phyloP scores from a whole-genome alignment of 345 rosid species.

The Aquilaria sinensis region DNA sequence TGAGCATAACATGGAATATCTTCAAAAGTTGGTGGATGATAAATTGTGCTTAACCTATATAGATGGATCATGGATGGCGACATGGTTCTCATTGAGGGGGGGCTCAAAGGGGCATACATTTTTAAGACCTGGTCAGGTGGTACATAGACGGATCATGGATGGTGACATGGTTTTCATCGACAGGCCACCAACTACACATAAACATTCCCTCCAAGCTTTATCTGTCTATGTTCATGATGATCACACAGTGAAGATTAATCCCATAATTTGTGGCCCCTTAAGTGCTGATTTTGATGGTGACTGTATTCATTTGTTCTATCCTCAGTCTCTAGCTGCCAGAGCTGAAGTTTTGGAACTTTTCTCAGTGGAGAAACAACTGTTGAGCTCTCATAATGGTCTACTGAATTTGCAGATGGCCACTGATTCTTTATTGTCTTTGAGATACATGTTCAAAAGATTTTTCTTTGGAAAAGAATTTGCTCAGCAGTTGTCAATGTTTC shows the following conservation, averaged over 20 bases:
- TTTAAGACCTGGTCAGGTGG: constrained; percentile 77
- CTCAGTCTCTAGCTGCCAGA: constrained; percentile 85
- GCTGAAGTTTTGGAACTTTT: constrained; percentile 94
- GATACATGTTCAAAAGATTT: constrained; percentile 45
- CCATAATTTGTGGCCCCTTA: constrained; percentile 83
- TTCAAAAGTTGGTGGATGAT: constrained; percentile 74
- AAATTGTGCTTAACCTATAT: constrained; percentile 65
- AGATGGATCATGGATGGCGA: constrained; percentile 71
- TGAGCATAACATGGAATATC: constrained; percentile 44
- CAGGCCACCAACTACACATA: constrained; percentile 95
- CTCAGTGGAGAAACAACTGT: constrained; percentile 85
- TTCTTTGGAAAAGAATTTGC: constrained; percentile 47
- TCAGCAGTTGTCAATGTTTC: constrained; percentile 76
- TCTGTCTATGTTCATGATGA: constrained; percentile 89
- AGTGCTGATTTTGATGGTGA: constrained; percentile 99
- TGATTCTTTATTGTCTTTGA: constrained; percentile 71
- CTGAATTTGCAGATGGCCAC: constrained; percentile 68
- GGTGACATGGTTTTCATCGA: constrained; percentile 91
- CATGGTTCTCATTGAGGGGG: constrained; percentile 76
- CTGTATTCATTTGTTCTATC: constrained; percentile 88
- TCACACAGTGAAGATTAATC: constrained; percentile 91
- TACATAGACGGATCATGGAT: constrained; percentile 83
- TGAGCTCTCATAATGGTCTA: constrained; percentile 86
- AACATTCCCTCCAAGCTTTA: constrained; percentile 90
- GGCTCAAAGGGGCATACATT: constrained; percentile 87